Percentiles rank a stretch among this genome's conserved stretches.
These are phyloP conservation scores for Phyllosticta citribraziliensis DNA, from an alignment of 2,329 filamentous ascomycete genomes.

Conservation along the genomic window DNA sequence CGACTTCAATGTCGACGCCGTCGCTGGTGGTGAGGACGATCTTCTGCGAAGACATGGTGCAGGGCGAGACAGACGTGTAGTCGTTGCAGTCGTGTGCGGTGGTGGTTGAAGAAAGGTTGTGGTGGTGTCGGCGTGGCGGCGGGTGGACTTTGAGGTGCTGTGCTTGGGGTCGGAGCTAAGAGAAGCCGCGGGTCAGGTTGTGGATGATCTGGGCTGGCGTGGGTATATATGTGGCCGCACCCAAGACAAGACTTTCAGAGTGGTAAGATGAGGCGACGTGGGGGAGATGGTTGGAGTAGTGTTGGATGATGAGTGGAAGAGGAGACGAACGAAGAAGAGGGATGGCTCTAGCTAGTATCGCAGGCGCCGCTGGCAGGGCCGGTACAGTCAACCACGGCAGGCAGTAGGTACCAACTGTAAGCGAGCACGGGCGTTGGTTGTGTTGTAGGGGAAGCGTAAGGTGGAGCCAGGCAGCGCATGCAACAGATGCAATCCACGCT, in stretches of 20 bases:
- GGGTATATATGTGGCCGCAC: not conserved
- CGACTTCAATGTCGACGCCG: slow-evolving; percentile 34
- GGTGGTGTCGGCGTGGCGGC: not conserved
- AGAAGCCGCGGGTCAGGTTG: not conserved
- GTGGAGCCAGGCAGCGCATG: too few species aligned
- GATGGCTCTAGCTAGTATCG: not conserved
- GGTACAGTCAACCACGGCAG: too few species aligned
- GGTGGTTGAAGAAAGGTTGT: slow-evolving; percentile 1
- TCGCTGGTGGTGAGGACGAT: slow-evolving; percentile 39
- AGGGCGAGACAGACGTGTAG: not conserved
- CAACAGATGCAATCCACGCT: too few species aligned
- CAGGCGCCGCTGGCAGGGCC: too few species aligned
- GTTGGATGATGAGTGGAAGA: not conserved
- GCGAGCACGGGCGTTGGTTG: not conserved
- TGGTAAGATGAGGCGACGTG: not conserved
- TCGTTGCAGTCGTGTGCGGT: not conserved
- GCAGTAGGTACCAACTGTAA: not conserved
- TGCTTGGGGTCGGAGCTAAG: not conserved
- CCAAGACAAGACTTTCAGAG: not conserved
- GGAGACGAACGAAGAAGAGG: too few species aligned
- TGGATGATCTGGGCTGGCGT: not conserved
- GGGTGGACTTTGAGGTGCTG: slow-evolving; percentile 7
- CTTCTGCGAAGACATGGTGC: slow-evolving; percentile 21
- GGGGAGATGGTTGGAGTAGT: not conserved
- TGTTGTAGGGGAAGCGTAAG: not conserved